Evolutionary conservation across 2,329 filamentous ascomycete genomes (phyloP).

Genomic region (Pseudocercospora ulei): DNA sequence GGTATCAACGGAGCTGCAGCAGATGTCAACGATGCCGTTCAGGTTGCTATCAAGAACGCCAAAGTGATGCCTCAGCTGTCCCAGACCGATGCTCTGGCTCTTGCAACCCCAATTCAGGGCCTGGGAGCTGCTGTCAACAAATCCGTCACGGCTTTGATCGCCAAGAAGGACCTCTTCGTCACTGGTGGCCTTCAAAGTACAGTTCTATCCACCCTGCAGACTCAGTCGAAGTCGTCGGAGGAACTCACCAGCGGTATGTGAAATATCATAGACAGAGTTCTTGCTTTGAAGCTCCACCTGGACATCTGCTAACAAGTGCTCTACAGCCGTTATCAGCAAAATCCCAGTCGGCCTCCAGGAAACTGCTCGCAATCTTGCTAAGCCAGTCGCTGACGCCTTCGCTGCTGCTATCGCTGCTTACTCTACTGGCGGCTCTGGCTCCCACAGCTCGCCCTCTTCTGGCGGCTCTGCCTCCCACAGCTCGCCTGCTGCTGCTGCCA

Average conservation of each 20-base stretch:
- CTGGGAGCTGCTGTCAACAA: conserved; percentile 10
- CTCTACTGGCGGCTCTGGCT: conserved; percentile 2
- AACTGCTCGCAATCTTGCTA: conserved; percentile 9
- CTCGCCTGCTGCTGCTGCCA: conserved; percentile 1
- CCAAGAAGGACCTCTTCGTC: conserved; percentile 9
- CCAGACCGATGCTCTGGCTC: conserved; percentile 8
- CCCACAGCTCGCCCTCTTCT: conserved; percentile 1
- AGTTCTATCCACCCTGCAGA: conserved; percentile 10
- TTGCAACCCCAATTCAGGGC: conserved; percentile 10
- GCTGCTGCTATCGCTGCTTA: conserved; percentile 12
- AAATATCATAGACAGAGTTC: no score
- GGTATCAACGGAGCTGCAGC: conserved; percentile 10
- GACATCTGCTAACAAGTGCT: no score
- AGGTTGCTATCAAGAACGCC: conserved; percentile 10
- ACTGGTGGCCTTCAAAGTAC: conserved; percentile 5
- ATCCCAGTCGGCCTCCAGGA: conserved; percentile 13
- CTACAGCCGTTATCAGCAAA: conserved; percentile 10
- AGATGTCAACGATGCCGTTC: conserved; percentile 11
- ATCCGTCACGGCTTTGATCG: conserved; percentile 11
- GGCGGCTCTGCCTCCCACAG: background rate
- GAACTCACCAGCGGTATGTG: no score
- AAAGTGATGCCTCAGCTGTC: conserved; percentile 7
- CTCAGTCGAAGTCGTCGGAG: conserved; percentile 2
- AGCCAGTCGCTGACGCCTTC: conserved; percentile 12
- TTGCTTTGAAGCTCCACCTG: no score